Percentiles rank a stretch among this genome's conserved stretches.
These are phyloP conservation scores for Incumbomyces lentus DNA, from an alignment of 2,329 filamentous ascomycete species.

Conservation along the genomic window DNA sequence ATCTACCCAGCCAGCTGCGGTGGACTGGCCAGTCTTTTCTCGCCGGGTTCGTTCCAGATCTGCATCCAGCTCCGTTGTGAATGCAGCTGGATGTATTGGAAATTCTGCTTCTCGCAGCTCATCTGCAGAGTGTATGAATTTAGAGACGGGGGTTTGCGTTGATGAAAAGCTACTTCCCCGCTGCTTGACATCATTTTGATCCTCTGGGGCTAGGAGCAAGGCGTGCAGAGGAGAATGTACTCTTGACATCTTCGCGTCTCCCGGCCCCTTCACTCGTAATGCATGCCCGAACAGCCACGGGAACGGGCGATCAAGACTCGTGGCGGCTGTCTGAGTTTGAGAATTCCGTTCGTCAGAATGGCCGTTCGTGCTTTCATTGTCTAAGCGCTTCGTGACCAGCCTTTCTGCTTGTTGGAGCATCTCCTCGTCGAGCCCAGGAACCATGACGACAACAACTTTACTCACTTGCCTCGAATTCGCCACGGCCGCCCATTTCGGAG, in stretches of 20 bases:
- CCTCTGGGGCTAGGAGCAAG: constrained; percentile 68
- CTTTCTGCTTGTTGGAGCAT: constrained; percentile 48
- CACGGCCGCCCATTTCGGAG: constrained; percentile 55
- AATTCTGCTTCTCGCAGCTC: constrained; percentile 79
- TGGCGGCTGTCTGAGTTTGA: background rate
- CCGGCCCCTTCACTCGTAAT: constrained; percentile 81
- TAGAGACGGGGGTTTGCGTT: constrained; percentile 68
- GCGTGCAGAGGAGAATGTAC: constrained; percentile 80
- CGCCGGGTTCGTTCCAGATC: constrained; percentile 44
- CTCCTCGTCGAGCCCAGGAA: constrained; percentile 78
- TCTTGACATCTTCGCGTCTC: constrained; percentile 68
- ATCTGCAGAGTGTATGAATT: constrained; percentile 60
- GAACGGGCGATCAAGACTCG: constrained; percentile 50
- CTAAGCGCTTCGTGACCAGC: background rate
- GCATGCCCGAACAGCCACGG: constrained; percentile 64
- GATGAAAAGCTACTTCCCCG: constrained; percentile 60
- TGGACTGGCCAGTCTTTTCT: constrained; percentile 38
- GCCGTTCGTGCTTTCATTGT: background rate
- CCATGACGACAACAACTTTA: constrained; percentile 82
- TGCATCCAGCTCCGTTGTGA: constrained; percentile 47
- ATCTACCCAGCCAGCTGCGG: constrained; percentile 67
- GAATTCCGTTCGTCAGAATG: background rate
- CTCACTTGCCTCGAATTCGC: constrained; percentile 45
- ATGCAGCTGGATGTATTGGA: constrained; percentile 67
- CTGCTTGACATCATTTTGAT: constrained; percentile 54